phyloP scores from a whole-genome alignment of 352 stramenopile genomes.

The Phytophthora rubi region DNA sequence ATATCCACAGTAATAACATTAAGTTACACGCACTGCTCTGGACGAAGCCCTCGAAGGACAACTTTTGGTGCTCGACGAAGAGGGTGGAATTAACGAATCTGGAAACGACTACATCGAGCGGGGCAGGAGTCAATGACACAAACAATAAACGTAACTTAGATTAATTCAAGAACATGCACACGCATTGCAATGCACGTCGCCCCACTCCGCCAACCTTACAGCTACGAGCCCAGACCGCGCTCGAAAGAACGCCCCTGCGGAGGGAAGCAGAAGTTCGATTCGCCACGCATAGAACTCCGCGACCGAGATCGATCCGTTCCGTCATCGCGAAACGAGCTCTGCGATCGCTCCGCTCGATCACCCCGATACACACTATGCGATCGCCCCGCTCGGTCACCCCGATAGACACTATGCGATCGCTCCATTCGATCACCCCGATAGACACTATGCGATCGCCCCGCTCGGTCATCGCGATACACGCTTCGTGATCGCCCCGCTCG shows the following conservation, averaged over 20 bases:
- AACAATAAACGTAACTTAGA: too few species aligned
- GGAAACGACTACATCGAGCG: too few species aligned
- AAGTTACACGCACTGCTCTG: too few species aligned
- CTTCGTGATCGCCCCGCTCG: neutral
- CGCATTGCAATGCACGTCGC: too few species aligned
- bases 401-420: neutral
- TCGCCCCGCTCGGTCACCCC: neutral
- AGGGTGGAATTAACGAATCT: neutral
- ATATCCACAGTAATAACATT: too few species aligned
- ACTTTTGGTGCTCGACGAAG: neutral
- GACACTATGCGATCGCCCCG: neutral
- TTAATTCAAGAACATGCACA: too few species aligned
- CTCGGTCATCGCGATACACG: neutral
- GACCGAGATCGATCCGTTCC: neutral
- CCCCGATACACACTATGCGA: neutral
- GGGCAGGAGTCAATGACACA: too few species aligned
- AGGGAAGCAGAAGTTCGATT: slow-evolving; percentile 6
- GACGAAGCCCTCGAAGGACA: neutral
- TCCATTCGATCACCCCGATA: neutral
- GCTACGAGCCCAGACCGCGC: neutral
- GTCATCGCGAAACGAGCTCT: too few species aligned
- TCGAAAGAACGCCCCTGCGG: neutral
- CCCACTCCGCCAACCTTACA: too few species aligned
- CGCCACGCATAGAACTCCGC: neutral
- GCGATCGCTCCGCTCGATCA: neutral